Conservation (phyloP, 2,329 filamentous ascomycete species). For the Fusarium fujikuroi region DNA sequence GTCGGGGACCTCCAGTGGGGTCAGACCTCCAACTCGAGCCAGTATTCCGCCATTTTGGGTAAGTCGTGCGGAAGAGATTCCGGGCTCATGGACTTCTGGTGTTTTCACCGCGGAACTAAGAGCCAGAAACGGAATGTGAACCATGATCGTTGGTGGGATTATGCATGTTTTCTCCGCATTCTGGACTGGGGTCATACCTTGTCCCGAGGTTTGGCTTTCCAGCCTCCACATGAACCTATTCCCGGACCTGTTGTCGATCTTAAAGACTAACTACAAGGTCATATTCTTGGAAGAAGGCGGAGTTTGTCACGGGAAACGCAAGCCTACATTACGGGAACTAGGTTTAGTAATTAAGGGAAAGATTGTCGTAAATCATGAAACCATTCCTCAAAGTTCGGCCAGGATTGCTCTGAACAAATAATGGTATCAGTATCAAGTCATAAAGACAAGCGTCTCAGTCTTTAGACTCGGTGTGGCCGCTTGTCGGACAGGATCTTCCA, state of each 20-base stretch:
- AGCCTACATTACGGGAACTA: not conserved
- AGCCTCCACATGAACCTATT: not conserved
- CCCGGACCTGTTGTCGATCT: not conserved
- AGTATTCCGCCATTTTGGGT: constrained; percentile 1
- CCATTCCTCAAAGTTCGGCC: not conserved
- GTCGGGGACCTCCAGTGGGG: constrained; percentile 32
- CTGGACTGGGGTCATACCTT: not conserved
- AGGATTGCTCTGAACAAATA: not conserved
- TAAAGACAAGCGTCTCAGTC: not conserved
- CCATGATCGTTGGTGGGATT: not conserved
- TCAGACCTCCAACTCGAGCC: not conserved
- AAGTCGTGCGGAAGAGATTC: not conserved
- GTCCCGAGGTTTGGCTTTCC: not conserved
- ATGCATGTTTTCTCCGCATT: not conserved
- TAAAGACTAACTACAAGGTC: not conserved
- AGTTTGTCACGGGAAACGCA: not conserved
- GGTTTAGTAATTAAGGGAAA: not conserved
- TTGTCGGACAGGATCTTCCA: not conserved
- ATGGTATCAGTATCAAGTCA: not conserved
- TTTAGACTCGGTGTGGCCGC: not conserved
- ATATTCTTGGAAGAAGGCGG: not conserved
- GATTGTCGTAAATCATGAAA: not conserved
- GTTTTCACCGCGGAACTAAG: not conserved
- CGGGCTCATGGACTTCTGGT: not conserved
- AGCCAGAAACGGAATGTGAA: not conserved